Percentiles rank a stretch among this genome's conserved stretches.
Conservation (phyloP, 1,139 yeast genomes). For the Trichomonascaceae sp. region DNA sequence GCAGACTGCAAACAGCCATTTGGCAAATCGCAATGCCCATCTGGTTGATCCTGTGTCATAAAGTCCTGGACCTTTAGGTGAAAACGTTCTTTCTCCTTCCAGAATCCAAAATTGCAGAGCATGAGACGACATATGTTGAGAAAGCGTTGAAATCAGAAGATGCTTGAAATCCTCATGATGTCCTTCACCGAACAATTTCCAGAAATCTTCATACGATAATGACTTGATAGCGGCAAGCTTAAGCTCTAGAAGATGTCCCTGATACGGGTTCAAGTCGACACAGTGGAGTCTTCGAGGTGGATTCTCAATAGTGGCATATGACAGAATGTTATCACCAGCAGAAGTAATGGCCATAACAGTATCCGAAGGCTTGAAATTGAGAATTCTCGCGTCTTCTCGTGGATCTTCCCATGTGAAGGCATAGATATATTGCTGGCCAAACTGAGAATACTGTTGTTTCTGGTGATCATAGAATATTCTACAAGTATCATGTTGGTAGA, state of each 20-base stretch:
- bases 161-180: conserved; percentile 47
- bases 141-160: conserved; percentile 49
- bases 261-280: conserved; percentile 78
- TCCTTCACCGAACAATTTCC: conserved; percentile 76
- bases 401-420: conserved; percentile 94
- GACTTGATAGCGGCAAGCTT: conserved; percentile 65
- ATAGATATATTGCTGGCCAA: conserved; percentile 71
- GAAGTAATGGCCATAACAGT: conserved; percentile 78
- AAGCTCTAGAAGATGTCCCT: conserved; percentile 71
- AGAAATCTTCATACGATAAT: conserved; percentile 52
- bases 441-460: conserved; percentile 61
- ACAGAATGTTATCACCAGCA: conserved; percentile 75
- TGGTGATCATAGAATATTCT: conserved; percentile 73
- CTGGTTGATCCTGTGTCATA: conserved; percentile 79
- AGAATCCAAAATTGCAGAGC: conserved; percentile 77
- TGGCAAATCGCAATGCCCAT: conserved; percentile 73
- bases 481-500: conserved; percentile 71
- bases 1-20: conserved; percentile 50
- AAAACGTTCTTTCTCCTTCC: conserved; percentile 54
- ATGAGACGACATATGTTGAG: conserved; percentile 70
- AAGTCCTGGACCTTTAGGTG: conserved; percentile 50
- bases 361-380: conserved; percentile 55
- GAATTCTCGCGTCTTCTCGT: conserved; percentile 64
- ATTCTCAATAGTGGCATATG: conserved; percentile 63
- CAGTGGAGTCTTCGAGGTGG: conserved; percentile 78